Conservation (phyloP, 2,329 filamentous ascomycete genomes). For the Colletotrichum trifolii region DNA sequence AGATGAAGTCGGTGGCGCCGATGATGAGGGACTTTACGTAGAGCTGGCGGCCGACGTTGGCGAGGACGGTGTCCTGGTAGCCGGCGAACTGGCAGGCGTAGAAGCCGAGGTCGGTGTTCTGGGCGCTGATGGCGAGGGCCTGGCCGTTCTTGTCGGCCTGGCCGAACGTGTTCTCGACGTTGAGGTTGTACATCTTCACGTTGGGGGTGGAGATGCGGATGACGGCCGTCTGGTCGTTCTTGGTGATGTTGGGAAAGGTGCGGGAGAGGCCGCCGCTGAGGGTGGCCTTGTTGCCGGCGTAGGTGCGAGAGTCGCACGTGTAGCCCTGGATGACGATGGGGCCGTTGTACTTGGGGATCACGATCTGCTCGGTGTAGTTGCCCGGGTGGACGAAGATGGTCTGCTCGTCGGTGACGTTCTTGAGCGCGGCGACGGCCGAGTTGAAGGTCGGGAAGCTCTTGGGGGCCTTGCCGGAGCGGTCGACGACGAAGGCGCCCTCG, state of each 20-base stretch:
- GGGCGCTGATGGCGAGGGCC: constrained; percentile 64
- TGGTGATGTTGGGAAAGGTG: constrained; percentile 51
- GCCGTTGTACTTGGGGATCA: constrained; percentile 16
- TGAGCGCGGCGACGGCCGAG: constrained; percentile 35
- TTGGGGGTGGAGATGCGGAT: constrained; percentile 64
- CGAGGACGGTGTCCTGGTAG: constrained; percentile 68
- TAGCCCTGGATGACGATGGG: constrained; percentile 65
- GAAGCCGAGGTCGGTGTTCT: constrained; percentile 49
- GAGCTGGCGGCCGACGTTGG: constrained; percentile 62
- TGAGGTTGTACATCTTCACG: constrained; percentile 59
- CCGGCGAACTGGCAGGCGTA: constrained; percentile 64
- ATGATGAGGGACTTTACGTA: constrained; percentile 65
- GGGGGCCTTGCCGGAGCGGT: constrained; percentile 20
- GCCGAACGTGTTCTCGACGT: constrained; percentile 57
- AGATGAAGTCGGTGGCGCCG: constrained; percentile 70
- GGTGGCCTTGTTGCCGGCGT: constrained; percentile 62
- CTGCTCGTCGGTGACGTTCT: constrained; percentile 41
- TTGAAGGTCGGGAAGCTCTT: constrained; percentile 27
- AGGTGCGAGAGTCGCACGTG: constrained; percentile 57
- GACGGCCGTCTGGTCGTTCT: constrained; percentile 56
- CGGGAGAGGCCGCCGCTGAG: constrained; percentile 44
- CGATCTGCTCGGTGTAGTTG: constrained; percentile 56
- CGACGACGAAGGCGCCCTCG: constrained; percentile 9
- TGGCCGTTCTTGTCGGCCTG: constrained; percentile 60
- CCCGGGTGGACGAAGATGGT: constrained; percentile 68